Conservation (phyloP, 441 rosid species). For the Aquilaria agallochum region DNA sequence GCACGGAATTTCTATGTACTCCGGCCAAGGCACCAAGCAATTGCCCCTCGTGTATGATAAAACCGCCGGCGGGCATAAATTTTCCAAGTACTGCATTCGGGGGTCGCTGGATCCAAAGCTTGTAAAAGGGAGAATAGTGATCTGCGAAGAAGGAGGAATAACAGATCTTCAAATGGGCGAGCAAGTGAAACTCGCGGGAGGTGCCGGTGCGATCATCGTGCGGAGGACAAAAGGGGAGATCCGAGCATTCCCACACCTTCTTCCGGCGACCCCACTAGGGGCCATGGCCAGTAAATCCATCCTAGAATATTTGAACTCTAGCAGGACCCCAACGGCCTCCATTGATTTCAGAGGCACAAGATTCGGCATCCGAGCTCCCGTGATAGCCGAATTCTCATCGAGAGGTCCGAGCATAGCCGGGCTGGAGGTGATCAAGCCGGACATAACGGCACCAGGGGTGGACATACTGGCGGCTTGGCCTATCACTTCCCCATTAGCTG, state of each 20-base stretch:
- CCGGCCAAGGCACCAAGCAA: no score
- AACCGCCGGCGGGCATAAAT: no score
- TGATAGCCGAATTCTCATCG: conserved; percentile 56
- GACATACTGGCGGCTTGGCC: conserved; percentile 71
- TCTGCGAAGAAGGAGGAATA: conserved; percentile 19
- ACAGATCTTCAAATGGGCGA: conserved; percentile 40
- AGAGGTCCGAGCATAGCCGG: conserved; percentile 49
- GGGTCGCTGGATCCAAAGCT: conserved; percentile 14
- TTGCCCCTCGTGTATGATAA: no score
- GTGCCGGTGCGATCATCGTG: conserved; percentile 37
- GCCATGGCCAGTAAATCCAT: conserved; percentile 28
- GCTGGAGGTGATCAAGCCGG: conserved; percentile 56
- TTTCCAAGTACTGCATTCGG: no score
- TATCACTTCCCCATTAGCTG: conserved; percentile 23
- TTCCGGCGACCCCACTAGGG: conserved; percentile 44
- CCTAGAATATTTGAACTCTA: conserved; percentile 24
- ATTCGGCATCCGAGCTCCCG: conserved; percentile 45
- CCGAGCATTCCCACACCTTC: conserved; percentile 36
- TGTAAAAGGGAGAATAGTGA: conserved; percentile 47
- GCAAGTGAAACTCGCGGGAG: conserved; percentile 40
- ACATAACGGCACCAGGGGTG: conserved; percentile 55
- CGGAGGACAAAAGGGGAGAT: conserved; percentile 44
- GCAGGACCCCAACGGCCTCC: conserved; percentile 30
- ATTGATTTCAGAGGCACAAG: conserved; percentile 39
- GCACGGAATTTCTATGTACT: no score